Conservation (phyloP, 2,329 filamentous ascomycete genomes). For the Xylaria sp. region DNA sequence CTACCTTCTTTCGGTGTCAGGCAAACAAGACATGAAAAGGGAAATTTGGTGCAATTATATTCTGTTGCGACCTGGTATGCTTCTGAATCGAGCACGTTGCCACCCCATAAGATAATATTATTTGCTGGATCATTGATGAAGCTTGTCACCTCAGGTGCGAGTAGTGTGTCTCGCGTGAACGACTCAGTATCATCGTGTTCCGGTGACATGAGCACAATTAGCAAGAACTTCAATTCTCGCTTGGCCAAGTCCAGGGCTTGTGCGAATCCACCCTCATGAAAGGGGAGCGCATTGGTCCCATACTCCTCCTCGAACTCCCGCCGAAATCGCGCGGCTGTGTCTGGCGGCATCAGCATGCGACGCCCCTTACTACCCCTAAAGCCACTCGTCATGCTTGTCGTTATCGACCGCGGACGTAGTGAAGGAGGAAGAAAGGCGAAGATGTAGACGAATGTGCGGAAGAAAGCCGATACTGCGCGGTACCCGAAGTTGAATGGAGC, state of each 20-base stretch:
- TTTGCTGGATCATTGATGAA: conserved; percentile 81
- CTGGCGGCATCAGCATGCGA: conserved; percentile 81
- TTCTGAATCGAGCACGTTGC: conserved; percentile 91
- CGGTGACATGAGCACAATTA: conserved; percentile 89
- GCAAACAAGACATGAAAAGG: conserved; percentile 86
- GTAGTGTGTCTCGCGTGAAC: conserved; percentile 85
- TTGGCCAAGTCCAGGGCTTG: conserved; percentile 92
- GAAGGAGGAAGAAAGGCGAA: conserved; percentile 82
- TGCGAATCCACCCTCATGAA: conserved; percentile 89
- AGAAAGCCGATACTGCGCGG: conserved; percentile 73
- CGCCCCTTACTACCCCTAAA: conserved; percentile 74
- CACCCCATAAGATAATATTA: conserved; percentile 90
- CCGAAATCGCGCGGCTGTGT: conserved; percentile 88
- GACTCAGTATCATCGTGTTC: conserved; percentile 92
- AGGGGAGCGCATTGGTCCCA: conserved; percentile 76
- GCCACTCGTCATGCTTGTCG: conserved; percentile 63
- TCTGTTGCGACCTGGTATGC: conserved; percentile 92
- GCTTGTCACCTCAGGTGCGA: conserved; percentile 76
- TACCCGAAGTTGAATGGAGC: conserved; percentile 85
- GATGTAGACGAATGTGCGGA: conserved; percentile 79
- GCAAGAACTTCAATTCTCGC: conserved; percentile 87
- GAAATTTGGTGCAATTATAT: conserved; percentile 90
- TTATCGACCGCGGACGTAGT: conserved; percentile 65
- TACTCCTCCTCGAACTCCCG: conserved; percentile 97
- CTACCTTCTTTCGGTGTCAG: conserved; percentile 86